Base-by-base conservation (phyloP, 2,329 filamentous ascomycete species). In the Alternaria dauci region DNA sequence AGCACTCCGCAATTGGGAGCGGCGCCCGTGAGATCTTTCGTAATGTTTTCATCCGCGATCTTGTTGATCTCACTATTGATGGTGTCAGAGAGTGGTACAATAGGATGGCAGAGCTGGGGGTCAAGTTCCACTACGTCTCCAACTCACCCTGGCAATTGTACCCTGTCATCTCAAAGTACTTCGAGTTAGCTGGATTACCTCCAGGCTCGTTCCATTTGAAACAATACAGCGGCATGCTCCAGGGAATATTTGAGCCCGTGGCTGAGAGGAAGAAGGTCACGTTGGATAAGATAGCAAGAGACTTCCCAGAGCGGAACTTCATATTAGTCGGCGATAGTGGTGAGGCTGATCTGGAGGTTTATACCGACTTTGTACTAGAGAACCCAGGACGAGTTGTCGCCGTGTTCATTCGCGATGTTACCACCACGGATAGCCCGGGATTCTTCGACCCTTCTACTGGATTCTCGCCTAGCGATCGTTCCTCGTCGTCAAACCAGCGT, bases 81-180 rank as follows among this genome's bases (percentile, higher is more conserved):
- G 95, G 95, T 2, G 94, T 98, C 20, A 87, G 84, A 59, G 92
- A 96, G 63, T 98, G 95, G 94, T 99, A 98, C 75, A 88, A 84
- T 36, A 84, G 84, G 20, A 85, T 99, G 80, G 86, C 91, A 39
- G 84, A 88, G 20, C 88, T 94, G 81, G 93, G 94, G 18, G 94
- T 98, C 25, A 88, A 89, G 70, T 86, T 99, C 53, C 96, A 99
- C 76, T 99, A 99, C 77, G 96, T 97, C 66, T 99, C 95, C n/a
- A 99, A 99, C 79, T 96, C 94, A 52, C 95, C 95, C 0, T 99
- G 96, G 96, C 96, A 99, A 76, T 85, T 99, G 7, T 99, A 92
- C 71, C 95, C 95, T 0, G 88, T 98, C 2, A 82, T 99, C 11
- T 90, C 92, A 5, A 92, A 87, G 54, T 99, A 91, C 76, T 96